Base-by-base conservation (phyloP, 345 rosid genomes). In the Hibiscus tridactylites region DNA sequence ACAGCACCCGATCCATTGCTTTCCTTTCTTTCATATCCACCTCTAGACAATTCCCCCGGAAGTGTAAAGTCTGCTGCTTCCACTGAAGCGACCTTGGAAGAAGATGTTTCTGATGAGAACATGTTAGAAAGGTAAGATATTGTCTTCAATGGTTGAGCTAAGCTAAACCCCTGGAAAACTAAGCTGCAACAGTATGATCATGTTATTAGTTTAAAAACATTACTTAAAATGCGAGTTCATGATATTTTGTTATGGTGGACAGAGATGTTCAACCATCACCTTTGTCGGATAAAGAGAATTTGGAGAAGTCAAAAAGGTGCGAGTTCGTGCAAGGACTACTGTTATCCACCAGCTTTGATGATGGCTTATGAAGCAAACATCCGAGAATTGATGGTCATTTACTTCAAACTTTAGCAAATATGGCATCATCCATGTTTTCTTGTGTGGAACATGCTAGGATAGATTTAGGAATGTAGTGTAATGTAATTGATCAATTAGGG, bases 291-390 rank as follows among this genome's bases (percentile, higher is more conserved):
- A 75, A 82, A 76, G 88, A 86, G 61, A 79, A 79, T 21, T 57
- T 71, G 72, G 97, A 88, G 87, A 87, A 85, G 83, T 81, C 84
- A 26, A 83, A 79, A 53, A 88, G 84, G 77, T 79, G 91, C 61
- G 81, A 83, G 72, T 91, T 84, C 80, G 88, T 88, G 75, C 92
- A 83, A 84, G 88, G 85, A 75, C 71, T 91, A 29, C 58, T 88
- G 62, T 74, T 82, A 57, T 89, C 97, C 71, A 83, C 88, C 68
- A 79, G 89, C 75, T 71, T 88, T 26, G 84, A 75, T 65, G 83
- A 83, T 44, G 77, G 31, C 75, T 72, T 75, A 35, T 87, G 85
- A 84, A 29, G 44, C 72, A 71, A 49, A 60, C 16, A 35, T 9
- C 28, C 3, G 28, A 56, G 52, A 39, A 49, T 29, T 52, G 59